Evolutionary conservation across 768 basidiomycete species (phyloP).

Genomic region (Lentinula boryana): DNA sequence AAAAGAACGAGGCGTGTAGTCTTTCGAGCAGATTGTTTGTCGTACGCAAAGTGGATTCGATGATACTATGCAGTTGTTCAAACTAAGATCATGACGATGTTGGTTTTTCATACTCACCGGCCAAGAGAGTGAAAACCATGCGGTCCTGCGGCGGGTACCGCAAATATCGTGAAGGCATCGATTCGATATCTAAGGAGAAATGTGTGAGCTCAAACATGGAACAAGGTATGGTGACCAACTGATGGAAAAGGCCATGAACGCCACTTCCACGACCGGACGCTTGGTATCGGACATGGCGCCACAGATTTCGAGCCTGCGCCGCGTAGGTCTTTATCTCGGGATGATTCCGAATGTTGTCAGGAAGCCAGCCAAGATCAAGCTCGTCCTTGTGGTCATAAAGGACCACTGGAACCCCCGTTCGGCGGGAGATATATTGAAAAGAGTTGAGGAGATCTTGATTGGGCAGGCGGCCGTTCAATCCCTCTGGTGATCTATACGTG

Average conservation of each 20-base stretch:
- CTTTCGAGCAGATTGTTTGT: conserved; percentile 94
- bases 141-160: conserved; percentile 80
- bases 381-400: conserved; percentile 63
- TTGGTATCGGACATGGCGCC: conserved; percentile 68
- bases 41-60: conserved; percentile 86
- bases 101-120: conserved; percentile 41
- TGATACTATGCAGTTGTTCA: conserved; percentile 37
- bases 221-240: conserved; percentile 35
- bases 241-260: conserved; percentile 85
- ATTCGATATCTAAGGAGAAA: conserved; percentile 68
- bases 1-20: conserved; percentile 96
- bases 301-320: conserved; percentile 59
- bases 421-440: conserved; percentile 62
- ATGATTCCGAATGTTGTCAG: conserved; percentile 33
- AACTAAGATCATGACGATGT: conserved; percentile 5
- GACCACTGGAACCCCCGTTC: conserved; percentile 69
- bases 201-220: conserved; percentile 2
- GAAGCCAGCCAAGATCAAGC: conserved; percentile 38
- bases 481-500: conserved; percentile 51
- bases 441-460: conserved; percentile 95
- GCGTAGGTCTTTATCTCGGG: conserved; percentile 44
- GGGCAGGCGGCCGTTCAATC: conserved; percentile 88
- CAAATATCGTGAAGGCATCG: conserved; percentile 89
- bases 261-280: conserved; percentile 79
- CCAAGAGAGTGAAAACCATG: conserved; percentile 95